Conservation (phyloP, 805 yeast species). For the Cyberlindnera saturnus region DNA sequence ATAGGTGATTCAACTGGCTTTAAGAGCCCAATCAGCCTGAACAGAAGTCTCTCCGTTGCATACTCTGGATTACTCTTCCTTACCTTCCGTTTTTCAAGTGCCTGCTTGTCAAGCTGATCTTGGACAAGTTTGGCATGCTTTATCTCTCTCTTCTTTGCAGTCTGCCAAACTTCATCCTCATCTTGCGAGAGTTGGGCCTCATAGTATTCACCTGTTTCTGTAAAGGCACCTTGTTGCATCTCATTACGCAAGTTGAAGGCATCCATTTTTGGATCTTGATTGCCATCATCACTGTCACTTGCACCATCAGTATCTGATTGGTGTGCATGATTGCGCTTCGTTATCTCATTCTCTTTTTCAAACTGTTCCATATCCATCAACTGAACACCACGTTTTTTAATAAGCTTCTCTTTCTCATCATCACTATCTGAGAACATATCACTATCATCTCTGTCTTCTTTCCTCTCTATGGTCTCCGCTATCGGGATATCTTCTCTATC, state of each 20-base stretch:
- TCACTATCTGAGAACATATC: constrained; percentile 22
- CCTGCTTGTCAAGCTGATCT: constrained; percentile 20
- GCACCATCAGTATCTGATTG: constrained; percentile 1
- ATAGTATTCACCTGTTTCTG: constrained; percentile 53
- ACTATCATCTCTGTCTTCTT: constrained; percentile 5
- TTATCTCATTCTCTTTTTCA: constrained; percentile 24
- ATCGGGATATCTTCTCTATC: constrained; percentile 22
- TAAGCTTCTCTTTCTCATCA: constrained; percentile 6
- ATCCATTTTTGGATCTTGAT: constrained; percentile 42
- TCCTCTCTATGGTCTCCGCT: constrained; percentile 29
- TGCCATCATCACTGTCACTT: constrained; percentile 18
- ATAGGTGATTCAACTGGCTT: constrained; percentile 56
- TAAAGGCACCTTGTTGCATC: constrained; percentile 52
- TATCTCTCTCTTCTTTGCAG: constrained; percentile 31
- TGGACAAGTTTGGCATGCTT: constrained; percentile 30
- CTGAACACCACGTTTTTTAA: constrained; percentile 13
- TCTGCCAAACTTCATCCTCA: constrained; percentile 31
- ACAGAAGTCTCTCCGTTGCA: constrained; percentile 21
- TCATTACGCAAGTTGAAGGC: constrained; percentile 58
- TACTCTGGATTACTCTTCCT: constrained; percentile 4
- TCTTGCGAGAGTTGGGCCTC: constrained; percentile 24
- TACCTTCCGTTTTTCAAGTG: constrained; percentile 15
- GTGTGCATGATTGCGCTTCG: neutral
- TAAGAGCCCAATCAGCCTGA: constrained; percentile 34
- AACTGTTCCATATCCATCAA: constrained; percentile 32